These are phyloP conservation scores for Cytospora piceae DNA, from an alignment of 2,329 filamentous ascomycete species.

Conservation along the genomic window DNA sequence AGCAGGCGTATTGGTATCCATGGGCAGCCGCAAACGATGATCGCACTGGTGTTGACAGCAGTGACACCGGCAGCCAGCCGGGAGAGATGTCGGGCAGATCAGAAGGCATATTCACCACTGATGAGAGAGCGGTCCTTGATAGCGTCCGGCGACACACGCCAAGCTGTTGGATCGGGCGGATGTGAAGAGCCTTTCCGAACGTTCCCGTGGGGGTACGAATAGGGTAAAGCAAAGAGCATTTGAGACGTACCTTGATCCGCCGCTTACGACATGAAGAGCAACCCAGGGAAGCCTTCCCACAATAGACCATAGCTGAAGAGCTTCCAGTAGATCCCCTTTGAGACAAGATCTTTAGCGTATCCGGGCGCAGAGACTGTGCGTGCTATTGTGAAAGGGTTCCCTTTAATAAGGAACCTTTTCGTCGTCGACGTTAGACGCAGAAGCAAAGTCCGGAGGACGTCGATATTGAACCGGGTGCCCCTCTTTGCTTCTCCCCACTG, in stretches of 20 bases:
- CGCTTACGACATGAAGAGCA: slow-evolving; percentile 58
- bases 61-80: not conserved
- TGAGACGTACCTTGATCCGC: slow-evolving; percentile 56
- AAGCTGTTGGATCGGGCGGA: slow-evolving; percentile 4
- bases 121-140: not conserved
- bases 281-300: slow-evolving; percentile 59
- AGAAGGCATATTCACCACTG: not conserved
- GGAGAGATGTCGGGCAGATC: not conserved
- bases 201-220: not conserved
- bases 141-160: not conserved
- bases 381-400: slow-evolving; percentile 7
- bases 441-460: not conserved
- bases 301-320: slow-evolving; percentile 53
- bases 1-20: not conserved
- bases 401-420: slow-evolving; percentile 16
- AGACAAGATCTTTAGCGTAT: not conserved
- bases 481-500: slow-evolving; percentile 15
- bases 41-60: not conserved
- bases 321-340: slow-evolving; percentile 1
- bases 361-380: slow-evolving; percentile 3
- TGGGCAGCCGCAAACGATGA: not conserved
- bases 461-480: slow-evolving; percentile 2
- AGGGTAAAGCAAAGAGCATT: not conserved
- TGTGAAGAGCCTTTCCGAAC: slow-evolving; percentile 5
- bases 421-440: not conserved